Conservation (phyloP, 2,329 filamentous ascomycete genomes). For the Lasiodiplodia gonubiensis region DNA sequence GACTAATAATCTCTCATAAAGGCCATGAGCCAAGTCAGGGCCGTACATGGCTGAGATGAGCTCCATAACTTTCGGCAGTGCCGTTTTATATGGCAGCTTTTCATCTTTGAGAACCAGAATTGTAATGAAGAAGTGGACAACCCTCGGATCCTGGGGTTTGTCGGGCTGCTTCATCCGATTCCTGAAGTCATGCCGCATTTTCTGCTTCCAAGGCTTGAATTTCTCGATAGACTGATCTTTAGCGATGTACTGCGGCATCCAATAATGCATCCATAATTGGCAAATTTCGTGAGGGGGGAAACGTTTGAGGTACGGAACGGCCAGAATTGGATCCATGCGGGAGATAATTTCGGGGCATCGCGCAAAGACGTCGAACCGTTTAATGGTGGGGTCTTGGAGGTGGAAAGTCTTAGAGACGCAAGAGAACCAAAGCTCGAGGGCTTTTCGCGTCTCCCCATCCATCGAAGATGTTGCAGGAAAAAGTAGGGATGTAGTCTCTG, state of each 20-base stretch:
- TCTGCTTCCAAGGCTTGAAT: no score
- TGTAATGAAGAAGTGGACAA: not conserved
- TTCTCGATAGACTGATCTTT: not conserved
- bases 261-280: constrained; percentile 2
- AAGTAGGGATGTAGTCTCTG: not conserved
- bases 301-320: not conserved
- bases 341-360: not conserved
- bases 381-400: not conserved
- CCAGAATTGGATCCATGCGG: constrained; percentile 5
- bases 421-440: constrained; percentile 2
- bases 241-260: constrained; percentile 7
- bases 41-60: constrained; percentile 3
- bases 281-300: not conserved
- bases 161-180: not conserved
- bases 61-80: not conserved
- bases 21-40: not conserved
- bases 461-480: not conserved
- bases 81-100: not conserved
- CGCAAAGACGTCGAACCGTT: not conserved
- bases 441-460: not conserved
- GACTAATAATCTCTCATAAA: not conserved
- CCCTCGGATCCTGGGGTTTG: not conserved
- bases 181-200: no score
- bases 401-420: not conserved
- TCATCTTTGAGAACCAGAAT: not conserved